Evolutionary conservation across 2,329 filamentous ascomycete genomes (phyloP), one percentile per base, ranked within the genome.

Genomic region (Thyridium curvatum): DNA sequence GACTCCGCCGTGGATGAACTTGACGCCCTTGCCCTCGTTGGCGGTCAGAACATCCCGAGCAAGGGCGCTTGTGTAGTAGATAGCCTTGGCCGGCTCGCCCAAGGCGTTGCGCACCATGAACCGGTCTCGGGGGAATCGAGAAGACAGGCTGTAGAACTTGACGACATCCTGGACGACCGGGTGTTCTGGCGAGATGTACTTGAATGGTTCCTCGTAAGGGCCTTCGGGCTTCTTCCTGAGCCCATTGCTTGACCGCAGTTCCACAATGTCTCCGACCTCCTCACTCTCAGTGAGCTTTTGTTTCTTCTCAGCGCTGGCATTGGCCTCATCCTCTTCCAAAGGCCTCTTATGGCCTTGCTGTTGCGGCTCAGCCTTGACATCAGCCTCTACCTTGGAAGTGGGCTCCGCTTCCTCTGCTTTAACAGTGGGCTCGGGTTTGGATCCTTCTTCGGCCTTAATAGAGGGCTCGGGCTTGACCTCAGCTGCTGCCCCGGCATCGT

Each of bases 61-160:
- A 12, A 97, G 74, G 4, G 79, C 77, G 29, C 84, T 90, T 10
- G 89, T 94, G 70, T 97, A 98, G 73, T 98, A 98, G 51, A 98
- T 91, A 18, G 90, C 93, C 69, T 95, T 94, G 38, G 86, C 82
- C 0, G 91, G 88, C 55, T 88, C 80, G 35, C 89, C 93, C 45
- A 83, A 75, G 18, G 86, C 86, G 65, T 98, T 98, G 53, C 93
- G 86, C 38, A 98, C 93, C 82, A 98, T 86, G 69, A 93, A 98
- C 40, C 91, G 82, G 60, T 94, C 86, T 16, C 82, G 74, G 0
- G 93, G 93, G 69, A 98, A 98, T 35, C 84, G 82, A 0, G 79
- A 61, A 0, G 87, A 90, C 46, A 97, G 72, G 38, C 84, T 73
- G 68, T 97, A 98, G 66, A 97, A 97, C 3, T 76, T 61, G 52